A percentile compares a stretch with the other conserved stretches of the same genome.
Evolutionary conservation across 768 basidiomycete genomes (phyloP).

Genomic region (Tricholoma terreum): DNA sequence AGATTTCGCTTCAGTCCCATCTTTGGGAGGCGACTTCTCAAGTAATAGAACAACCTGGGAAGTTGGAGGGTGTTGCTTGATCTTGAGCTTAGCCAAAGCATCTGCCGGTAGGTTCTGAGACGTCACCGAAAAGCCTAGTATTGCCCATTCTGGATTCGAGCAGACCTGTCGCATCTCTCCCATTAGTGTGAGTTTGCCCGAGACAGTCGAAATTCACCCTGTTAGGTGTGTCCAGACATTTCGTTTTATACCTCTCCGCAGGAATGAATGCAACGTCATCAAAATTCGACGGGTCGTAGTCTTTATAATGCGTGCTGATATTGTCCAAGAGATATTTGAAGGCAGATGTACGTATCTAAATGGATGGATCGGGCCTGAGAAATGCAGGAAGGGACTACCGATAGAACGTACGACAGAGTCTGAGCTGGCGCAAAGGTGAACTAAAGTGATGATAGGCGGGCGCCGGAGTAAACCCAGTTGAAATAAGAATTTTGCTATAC

Average conservation of each 20-base stretch:
- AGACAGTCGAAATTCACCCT: constrained; percentile 45
- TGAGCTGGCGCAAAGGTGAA: constrained; percentile 63
- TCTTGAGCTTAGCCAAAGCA: constrained; percentile 58
- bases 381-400: not conserved
- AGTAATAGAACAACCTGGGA: constrained; percentile 57
- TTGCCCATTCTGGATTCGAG: constrained; percentile 60
- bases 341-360: constrained; percentile 51
- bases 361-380: not conserved
- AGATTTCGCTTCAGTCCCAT: constrained; percentile 48
- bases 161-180: constrained; percentile 52
- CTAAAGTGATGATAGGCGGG: constrained; percentile 63
- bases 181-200: not conserved
- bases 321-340: constrained; percentile 84
- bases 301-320: constrained; percentile 52
- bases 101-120: constrained; percentile 51
- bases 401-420: constrained; percentile 34
- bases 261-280: constrained; percentile 75
- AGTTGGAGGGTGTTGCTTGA: constrained; percentile 68
- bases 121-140: constrained; percentile 74
- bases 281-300: constrained; percentile 57
- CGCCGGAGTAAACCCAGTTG: constrained; percentile 63
- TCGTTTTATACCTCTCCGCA: constrained; percentile 50
- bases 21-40: constrained; percentile 54
- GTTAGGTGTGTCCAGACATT: constrained; percentile 55
- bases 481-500: constrained; percentile 75